These are phyloP conservation scores for Solanum sejunctum DNA, from an alignment of 257 asterid genomes.

Conservation along the genomic window DNA sequence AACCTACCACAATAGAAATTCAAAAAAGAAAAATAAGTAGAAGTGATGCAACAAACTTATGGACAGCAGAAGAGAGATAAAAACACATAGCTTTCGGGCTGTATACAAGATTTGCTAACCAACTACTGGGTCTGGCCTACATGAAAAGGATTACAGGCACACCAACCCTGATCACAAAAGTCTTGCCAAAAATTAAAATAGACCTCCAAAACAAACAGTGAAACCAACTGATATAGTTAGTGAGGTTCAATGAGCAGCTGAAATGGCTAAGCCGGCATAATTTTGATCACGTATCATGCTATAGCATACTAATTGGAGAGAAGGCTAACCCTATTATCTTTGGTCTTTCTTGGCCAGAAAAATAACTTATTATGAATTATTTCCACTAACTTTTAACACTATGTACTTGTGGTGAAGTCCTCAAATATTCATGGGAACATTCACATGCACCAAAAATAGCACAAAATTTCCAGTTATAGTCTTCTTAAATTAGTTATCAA, in stretches of 20 bases:
- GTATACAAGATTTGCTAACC: neutral
- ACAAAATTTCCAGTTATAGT: neutral
- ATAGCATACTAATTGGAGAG: neutral
- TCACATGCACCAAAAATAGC: neutral
- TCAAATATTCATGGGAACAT: neutral
- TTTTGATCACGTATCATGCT: neutral
- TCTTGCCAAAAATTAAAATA: neutral
- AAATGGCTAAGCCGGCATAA: neutral
- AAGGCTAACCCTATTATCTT: neutral
- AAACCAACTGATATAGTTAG: neutral
- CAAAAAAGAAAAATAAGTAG: neutral
- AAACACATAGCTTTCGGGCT: neutral
- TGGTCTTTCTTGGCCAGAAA: neutral
- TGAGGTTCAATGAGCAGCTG: neutral
- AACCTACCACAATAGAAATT: neutral
- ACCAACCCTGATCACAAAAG: neutral
- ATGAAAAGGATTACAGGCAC: neutral
- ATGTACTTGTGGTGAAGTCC: neutral
- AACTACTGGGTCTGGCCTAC: neutral
- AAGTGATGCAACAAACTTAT: neutral
- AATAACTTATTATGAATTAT: neutral
- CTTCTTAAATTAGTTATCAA: neutral
- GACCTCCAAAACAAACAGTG: neutral
- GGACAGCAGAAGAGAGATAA: neutral
- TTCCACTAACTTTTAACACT: neutral